Conservation (phyloP, 768 basidiomycete genomes). For the Pleurotus eryngii region DNA sequence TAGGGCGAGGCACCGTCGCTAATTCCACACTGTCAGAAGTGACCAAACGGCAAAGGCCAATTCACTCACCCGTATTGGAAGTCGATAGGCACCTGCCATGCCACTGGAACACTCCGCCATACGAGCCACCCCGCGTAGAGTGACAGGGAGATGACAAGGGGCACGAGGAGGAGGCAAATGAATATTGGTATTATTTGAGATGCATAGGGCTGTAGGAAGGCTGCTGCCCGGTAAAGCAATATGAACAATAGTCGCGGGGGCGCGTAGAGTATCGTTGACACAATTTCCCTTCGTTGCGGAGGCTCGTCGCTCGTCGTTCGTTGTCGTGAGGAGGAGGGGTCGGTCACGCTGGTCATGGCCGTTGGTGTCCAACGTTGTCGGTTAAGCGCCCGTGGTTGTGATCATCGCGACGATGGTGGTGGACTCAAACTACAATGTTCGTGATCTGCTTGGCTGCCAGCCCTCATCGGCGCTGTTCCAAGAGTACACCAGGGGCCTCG, state of each 20-base stretch:
- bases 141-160: slow-evolving; percentile 59
- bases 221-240: slow-evolving; percentile 21
- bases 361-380: background rate
- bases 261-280: background rate
- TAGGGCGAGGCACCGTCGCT: slow-evolving; percentile 69
- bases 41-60: slow-evolving; percentile 1
- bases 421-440: slow-evolving; percentile 10
- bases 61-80: slow-evolving; percentile 76
- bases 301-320: background rate
- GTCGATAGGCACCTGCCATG: slow-evolving; percentile 67
- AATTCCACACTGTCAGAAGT: slow-evolving; percentile 6
- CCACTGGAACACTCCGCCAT: slow-evolving; percentile 67
- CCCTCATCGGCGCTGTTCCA: slow-evolving; percentile 45
- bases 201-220: slow-evolving; percentile 46
- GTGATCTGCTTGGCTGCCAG: slow-evolving; percentile 46
- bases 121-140: slow-evolving; percentile 68
- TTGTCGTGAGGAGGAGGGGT: background rate
- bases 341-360: background rate
- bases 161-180: slow-evolving; percentile 60
- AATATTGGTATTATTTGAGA: slow-evolving; percentile 65
- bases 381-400: slow-evolving; percentile 5
- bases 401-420: slow-evolving; percentile 6
- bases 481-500: slow-evolving; percentile 38
- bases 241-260: slow-evolving; percentile 14
- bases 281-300: background rate